A percentile compares a stretch with the other conserved stretches of the same genome.
phyloP scores from a whole-genome alignment of 2,329 filamentous ascomycete species.

The Penicillium crustosum region DNA sequence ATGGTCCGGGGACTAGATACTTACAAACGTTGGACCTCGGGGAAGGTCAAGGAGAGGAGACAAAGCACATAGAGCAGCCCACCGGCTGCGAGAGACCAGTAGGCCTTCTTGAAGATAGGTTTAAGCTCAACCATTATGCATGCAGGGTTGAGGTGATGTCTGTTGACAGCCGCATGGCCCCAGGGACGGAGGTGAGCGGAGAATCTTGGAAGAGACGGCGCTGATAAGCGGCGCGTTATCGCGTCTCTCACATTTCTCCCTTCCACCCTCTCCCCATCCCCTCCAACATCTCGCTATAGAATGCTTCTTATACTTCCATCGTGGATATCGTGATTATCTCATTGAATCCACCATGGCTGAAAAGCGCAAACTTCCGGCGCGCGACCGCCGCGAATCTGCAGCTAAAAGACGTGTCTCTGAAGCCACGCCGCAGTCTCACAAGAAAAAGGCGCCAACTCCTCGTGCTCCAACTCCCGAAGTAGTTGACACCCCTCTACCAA shows the following conservation, averaged over 20 bases:
- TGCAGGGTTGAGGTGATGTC: background rate
- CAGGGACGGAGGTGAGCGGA: conserved; percentile 12
- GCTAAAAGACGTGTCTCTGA: conserved; percentile 46
- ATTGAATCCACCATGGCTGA: conserved; percentile 36
- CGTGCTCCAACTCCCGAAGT: conserved; percentile 30
- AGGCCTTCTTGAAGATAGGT: conserved; percentile 52
- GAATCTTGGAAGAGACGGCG: background rate
- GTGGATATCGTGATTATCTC: background rate
- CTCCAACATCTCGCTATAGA: background rate
- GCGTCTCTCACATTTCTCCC: conserved; percentile 23
- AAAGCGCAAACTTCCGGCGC: conserved; percentile 46
- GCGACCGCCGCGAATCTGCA: conserved; percentile 46
- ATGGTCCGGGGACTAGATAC: conserved; percentile 28
- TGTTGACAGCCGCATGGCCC: background rate
- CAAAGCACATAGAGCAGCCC: conserved; percentile 66
- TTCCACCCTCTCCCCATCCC: conserved; percentile 17
- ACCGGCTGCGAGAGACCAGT: conserved; percentile 58
- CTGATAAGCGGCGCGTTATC: conserved; percentile 20
- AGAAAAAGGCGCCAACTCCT: conserved; percentile 39
- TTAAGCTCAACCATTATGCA: conserved; percentile 40
- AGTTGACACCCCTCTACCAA: conserved; percentile 49
- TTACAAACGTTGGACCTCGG: conserved; percentile 78
- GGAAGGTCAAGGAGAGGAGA: conserved; percentile 64
- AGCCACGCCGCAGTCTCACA: conserved; percentile 36
- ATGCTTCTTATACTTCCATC: background rate